Conservation (phyloP, 2,329 filamentous ascomycete species). For the Thelonectria discophora region DNA sequence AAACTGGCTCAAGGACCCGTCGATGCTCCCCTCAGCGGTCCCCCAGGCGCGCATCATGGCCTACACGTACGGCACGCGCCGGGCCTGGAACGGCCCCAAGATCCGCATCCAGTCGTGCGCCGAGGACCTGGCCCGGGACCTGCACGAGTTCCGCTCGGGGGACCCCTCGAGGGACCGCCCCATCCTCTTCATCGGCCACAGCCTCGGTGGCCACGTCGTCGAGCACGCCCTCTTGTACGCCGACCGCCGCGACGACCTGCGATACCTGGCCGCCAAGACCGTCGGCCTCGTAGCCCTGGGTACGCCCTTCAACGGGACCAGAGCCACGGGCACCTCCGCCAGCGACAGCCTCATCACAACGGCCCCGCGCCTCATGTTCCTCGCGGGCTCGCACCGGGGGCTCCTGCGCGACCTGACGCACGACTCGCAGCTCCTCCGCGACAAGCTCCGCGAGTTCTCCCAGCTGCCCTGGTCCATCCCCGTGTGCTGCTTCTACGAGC, state of each 20-base stretch:
- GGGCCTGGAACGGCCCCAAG: conserved; percentile 31
- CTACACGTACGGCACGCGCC: conserved; percentile 35
- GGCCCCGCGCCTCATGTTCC: conserved; percentile 17
- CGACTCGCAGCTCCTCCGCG: conserved; percentile 24
- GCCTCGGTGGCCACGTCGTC: conserved; percentile 34
- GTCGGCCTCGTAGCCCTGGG: conserved; percentile 30
- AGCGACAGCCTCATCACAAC: conserved; percentile 1
- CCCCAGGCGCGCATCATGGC: conserved; percentile 26
- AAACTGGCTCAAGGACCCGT: conserved; percentile 31
- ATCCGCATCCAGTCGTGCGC: conserved; percentile 32
- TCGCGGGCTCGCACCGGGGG: conserved; percentile 28
- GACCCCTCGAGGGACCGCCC: conserved; percentile 23
- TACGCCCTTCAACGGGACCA: conserved; percentile 29
- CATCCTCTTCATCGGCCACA: conserved; percentile 35
- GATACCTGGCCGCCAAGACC: conserved; percentile 9
- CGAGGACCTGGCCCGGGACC: conserved; percentile 29
- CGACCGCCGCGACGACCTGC: conserved; percentile 18
- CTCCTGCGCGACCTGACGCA: conserved; percentile 26
- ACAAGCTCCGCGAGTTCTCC: conserved; percentile 32
- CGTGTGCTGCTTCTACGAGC: conserved; percentile 29
- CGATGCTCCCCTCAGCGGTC: conserved; percentile 26
- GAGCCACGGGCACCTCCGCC: not conserved
- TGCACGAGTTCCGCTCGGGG: conserved; percentile 20
- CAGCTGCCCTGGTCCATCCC: conserved; percentile 20
- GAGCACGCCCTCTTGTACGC: conserved; percentile 31